Conservation (phyloP, 768 basidiomycete species). For the Leccinum imitatum region DNA sequence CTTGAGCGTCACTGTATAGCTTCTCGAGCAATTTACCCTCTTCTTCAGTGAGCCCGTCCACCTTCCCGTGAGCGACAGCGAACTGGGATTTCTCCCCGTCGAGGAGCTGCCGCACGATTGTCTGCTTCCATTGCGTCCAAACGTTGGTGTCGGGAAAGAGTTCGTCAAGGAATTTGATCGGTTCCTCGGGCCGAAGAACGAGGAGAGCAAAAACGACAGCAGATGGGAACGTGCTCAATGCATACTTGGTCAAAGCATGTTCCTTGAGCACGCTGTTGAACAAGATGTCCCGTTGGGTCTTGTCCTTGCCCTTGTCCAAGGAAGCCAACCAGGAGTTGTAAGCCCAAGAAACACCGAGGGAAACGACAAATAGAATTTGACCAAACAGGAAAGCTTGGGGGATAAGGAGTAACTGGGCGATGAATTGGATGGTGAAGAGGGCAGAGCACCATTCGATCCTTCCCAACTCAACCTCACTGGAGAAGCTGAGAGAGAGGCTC, state of each 20-base stretch:
- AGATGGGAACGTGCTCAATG: slow-evolving; percentile 13
- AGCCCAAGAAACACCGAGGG: too few relatives aligned
- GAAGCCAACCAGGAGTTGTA: too few relatives aligned
- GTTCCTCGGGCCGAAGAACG: slow-evolving; percentile 9
- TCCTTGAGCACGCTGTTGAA: too few relatives aligned
- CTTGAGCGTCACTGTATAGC: too few relatives aligned
- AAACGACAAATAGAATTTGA: too few relatives aligned
- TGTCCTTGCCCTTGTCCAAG: too few relatives aligned
- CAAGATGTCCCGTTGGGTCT: too few relatives aligned
- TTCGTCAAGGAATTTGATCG: slow-evolving; percentile 11
- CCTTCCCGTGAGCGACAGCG: slow-evolving; percentile 20
- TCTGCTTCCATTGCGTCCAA: slow-evolving; percentile 21
- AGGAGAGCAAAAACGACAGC: slow-evolving; percentile 19
- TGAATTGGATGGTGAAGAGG: too few relatives aligned
- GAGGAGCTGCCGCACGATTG: slow-evolving; percentile 1
- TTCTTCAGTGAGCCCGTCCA: slow-evolving; percentile 9
- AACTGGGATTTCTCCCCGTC: slow-evolving; percentile 26
- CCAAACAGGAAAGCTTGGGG: too few relatives aligned
- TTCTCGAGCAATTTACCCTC: not conserved
- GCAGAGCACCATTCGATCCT: too few relatives aligned
- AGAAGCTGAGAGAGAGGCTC: not conserved
- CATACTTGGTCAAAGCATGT: not conserved
- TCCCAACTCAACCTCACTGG: too few relatives aligned
- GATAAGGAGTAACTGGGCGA: too few relatives aligned
- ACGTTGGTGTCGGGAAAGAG: slow-evolving; percentile 20